Conservation (phyloP, 495 filamentous ascomycete species). For the Xylaria acuta region DNA sequence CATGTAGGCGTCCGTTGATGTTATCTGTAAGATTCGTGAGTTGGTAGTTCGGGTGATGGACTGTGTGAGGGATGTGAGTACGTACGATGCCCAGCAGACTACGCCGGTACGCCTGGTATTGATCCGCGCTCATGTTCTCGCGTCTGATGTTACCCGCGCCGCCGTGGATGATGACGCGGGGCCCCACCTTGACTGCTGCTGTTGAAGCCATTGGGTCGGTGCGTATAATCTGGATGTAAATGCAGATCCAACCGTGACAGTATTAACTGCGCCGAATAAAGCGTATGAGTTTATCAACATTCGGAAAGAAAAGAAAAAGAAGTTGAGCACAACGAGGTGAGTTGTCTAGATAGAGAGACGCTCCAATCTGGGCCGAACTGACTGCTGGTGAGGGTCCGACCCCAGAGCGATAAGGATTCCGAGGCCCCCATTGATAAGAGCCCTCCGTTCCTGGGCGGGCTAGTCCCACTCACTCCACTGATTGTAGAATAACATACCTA, state of each 20-base stretch:
- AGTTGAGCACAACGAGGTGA: not conserved
- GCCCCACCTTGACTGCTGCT: constrained; percentile 46
- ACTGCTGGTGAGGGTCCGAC: not conserved
- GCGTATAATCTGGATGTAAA: not conserved
- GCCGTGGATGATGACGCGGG: constrained; percentile 84
- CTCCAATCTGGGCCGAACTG: not conserved
- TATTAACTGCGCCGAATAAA: not conserved
- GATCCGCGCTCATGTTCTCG: constrained; percentile 65
- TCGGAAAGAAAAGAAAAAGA: too few species aligned
- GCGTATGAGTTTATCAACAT: too few species aligned
- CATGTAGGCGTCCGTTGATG: constrained; percentile 44
- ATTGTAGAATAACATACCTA: too few species aligned
- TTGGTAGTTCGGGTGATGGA: not conserved
- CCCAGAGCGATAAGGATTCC: constrained; percentile 12
- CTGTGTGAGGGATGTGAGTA: not conserved
- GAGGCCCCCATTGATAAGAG: constrained; percentile 1
- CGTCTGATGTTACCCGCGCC: constrained; percentile 83
- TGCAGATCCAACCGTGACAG: not conserved
- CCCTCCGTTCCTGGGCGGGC: too few species aligned
- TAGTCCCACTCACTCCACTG: too few species aligned
- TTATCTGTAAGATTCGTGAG: constrained; percentile 10
- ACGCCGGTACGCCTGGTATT: constrained; percentile 64
- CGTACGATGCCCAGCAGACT: constrained; percentile 68
- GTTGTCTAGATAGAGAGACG: not conserved
- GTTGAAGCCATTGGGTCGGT: constrained; percentile 29